phyloP scores from a whole-genome alignment of 805 yeast genomes.

The Hyphopichia homilentoma region DNA sequence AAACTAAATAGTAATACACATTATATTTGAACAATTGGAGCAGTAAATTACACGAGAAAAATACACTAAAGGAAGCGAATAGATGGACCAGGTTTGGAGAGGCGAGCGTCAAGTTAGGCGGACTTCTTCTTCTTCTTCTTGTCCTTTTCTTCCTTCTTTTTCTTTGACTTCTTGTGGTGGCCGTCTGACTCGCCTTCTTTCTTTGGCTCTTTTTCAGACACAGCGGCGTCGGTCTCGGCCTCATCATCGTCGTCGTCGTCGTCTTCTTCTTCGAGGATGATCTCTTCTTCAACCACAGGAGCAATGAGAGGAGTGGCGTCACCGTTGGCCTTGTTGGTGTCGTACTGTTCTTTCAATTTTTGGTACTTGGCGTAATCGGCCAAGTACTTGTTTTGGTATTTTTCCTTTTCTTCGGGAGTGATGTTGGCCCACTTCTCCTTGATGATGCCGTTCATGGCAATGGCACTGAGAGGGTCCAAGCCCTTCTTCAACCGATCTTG shows the following conservation, averaged over 20 bases:
- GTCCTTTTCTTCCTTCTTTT: background rate
- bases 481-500: conserved; percentile 60
- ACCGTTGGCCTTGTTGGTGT: conserved; percentile 20
- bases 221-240: conserved; percentile 5
- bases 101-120: conserved; percentile 3
- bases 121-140: conserved; percentile 1
- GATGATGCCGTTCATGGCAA: conserved; percentile 76
- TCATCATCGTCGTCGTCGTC: no score
- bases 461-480: conserved; percentile 61
- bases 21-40: no score
- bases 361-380: conserved; percentile 38
- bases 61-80: no score
- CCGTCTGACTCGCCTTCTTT: conserved; percentile 22
- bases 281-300: conserved; percentile 8
- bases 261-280: conserved; percentile 3
- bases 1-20: no score
- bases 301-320: conserved; percentile 10
- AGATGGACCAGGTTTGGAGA: no score
- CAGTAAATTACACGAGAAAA: no score
- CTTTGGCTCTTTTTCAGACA: conserved; percentile 44
- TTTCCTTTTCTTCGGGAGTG: conserved; percentile 63
- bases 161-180: conserved; percentile 11
- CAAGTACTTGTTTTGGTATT: conserved; percentile 61
- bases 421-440: conserved; percentile 76
- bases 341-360: conserved; percentile 32